Base-by-base conservation (phyloP, 2,329 filamentous ascomycete genomes). In the Penicillium frequentans region DNA sequence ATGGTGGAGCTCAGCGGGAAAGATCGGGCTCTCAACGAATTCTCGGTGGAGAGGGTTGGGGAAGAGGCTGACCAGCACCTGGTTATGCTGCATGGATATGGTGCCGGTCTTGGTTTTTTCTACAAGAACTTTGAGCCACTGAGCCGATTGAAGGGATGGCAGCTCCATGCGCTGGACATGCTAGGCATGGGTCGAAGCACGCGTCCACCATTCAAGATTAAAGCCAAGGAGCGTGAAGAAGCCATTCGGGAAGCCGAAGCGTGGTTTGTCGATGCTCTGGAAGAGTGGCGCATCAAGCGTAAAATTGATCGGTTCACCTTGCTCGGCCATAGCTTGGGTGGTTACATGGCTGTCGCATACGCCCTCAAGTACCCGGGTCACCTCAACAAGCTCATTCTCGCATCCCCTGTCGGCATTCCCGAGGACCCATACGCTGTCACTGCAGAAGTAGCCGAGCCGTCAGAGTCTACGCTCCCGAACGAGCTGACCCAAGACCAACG, bases 71-170 rank as follows among this genome's bases (percentile, higher is more conserved):
- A 96, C 47, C 88, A 98, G 69, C 95, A 91, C 44, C 81, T 99
- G 16, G 93, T 99, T 45, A 96, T 99, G 86, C 80, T 99, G 5
- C 95, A 99, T 72, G 95, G 95, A 59, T 99, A 99, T 74, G 95
- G 95, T 47, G 95, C 95, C 2, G 95, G 95, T 0, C 82, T 99
- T 0, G 95, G 93, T 23, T 98, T 99, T 77, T 99, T 96, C 81
- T 99, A 97, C 82, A 93, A 95, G 77, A 99, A 99, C 73, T 96
- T 96, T 59, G 95, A 99, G 74, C 86, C 88, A 6, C 78, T 99
- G 33, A 93, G 89, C 46, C 86, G 93, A 19, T 78, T 86, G 1
- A 81, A 83, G 27, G 92, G 93, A 27, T 96, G 95, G 87, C 93
- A 91, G 68, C 78, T 99, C 19, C 98, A 95, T 71, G 91, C 93